Evolutionary conservation across 2,329 filamentous ascomycete genomes (phyloP), one percentile per base, ranked within the genome.

Genomic region (Colletotrichum eremochloae): DNA sequence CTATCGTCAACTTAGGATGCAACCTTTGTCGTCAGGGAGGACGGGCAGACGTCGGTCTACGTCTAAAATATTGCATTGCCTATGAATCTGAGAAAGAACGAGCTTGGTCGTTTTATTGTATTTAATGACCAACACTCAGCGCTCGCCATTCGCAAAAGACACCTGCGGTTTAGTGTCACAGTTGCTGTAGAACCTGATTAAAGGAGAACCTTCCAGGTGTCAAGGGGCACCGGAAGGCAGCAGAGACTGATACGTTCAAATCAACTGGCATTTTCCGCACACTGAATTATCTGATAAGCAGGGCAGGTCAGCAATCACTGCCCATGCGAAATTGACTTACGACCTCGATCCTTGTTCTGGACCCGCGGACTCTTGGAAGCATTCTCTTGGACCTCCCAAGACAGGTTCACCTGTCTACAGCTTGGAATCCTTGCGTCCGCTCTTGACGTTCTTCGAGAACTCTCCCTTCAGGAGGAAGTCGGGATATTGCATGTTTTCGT

Each of bases 401-500:
- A 38, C 33, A 24, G 29, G 29, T 20, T 31, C 29, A 14, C 33
- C 29, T 40, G 6, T 24, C 76, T 66, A 86, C 65, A 87, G 77
- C 81, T 86, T 87, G 1, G 83, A 72, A 61, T 79, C 71, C 38
- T 84, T 83, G 50, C 79, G 77, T 11, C 78, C 76, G 66, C 79
- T 79, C 72, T 78, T 80, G 40, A 84, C 71, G 12, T 81, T 74
- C 68, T 79, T 75, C 5, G 82, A 81, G 60, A 82, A 79, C 68
- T 79, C 75, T 1, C 80, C 81, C 31, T 69, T 76, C 55, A 83
- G 72, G 56, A 85, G 64, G 74, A 85, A 90, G 48, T 88, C 83
- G 0, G 89, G 89, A 73, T 91, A 91, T 75, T 80, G 77, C 84
- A 88, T 86, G 15, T 78, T 79, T 6, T 79, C 76, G 63, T 87